These are phyloP conservation scores for Neospermospora avenae DNA, from an alignment of 2,329 filamentous ascomycete species.

Conservation along the genomic window DNA sequence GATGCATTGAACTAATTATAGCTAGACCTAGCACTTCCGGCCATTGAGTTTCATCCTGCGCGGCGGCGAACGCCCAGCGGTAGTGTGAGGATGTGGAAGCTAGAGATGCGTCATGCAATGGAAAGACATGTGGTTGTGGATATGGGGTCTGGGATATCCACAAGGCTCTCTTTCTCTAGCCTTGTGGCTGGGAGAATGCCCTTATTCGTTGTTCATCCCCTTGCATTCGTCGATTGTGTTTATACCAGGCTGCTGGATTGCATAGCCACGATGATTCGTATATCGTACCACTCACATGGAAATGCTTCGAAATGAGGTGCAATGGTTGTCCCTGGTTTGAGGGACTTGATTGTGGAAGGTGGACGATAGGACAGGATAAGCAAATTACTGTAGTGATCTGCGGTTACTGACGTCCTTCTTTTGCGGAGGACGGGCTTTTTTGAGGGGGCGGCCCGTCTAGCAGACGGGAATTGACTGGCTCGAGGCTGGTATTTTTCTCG, in stretches of 20 bases:
- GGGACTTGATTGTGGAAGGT: not conserved
- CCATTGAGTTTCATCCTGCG: conserved; percentile 1
- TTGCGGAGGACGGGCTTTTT: not conserved
- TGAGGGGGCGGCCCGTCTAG: conserved; percentile 3
- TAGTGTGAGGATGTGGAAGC: not conserved
- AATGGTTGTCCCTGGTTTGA: not conserved
- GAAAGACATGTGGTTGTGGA: conserved; percentile 1
- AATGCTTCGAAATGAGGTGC: not conserved
- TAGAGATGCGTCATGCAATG: not conserved
- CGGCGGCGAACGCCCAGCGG: not conserved
- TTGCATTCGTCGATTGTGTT: not conserved
- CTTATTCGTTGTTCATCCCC: not conserved
- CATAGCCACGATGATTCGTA: not conserved
- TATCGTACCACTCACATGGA: not conserved
- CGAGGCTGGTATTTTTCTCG: not conserved
- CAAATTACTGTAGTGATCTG: not conserved
- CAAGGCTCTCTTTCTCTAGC: not conserved
- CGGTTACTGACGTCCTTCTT: not conserved
- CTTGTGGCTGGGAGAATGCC: not conserved
- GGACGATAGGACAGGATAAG: not conserved
- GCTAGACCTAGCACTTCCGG: not conserved
- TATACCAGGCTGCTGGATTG: not conserved
- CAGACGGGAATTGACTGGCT: not conserved
- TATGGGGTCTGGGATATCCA: not conserved
- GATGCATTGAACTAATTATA: too few species aligned